Percentiles rank a stretch among this genome's conserved stretches.
phyloP scores from a whole-genome alignment of 1,284 basidiomycete species.

The Sporisorium reilianum region DNA sequence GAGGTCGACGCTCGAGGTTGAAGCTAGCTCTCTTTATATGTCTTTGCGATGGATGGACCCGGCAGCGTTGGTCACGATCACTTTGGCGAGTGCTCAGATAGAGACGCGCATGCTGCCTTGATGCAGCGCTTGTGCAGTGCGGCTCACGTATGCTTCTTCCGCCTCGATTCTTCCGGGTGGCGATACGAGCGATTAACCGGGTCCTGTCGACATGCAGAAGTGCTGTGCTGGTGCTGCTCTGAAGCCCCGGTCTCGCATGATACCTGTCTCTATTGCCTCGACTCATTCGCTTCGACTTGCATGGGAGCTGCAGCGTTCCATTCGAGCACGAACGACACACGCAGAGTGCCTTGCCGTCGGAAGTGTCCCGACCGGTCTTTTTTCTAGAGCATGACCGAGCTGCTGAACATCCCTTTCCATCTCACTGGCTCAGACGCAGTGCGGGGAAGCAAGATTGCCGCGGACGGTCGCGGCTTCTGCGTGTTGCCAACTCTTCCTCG shows the following conservation, averaged over 20 bases:
- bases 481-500: background rate
- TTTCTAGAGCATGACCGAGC: background rate
- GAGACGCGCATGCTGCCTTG: slow-evolving; percentile 1
- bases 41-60: background rate
- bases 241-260: background rate
- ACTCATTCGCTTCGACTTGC: background rate
- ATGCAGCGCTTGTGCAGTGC: background rate
- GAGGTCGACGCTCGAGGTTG: background rate
- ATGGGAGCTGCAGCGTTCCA: background rate
- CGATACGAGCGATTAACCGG: background rate
- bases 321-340: background rate
- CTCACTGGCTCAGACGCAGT: background rate
- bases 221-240: too few relatives aligned
- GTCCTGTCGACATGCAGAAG: background rate
- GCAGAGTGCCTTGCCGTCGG: slow-evolving; percentile 11
- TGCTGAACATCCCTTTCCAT: background rate
- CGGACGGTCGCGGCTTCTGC: slow-evolving; percentile 1
- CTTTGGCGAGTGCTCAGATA: background rate
- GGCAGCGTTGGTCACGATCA: slow-evolving; percentile 1
- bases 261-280: background rate
- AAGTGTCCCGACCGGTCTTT: slow-evolving; percentile 4
- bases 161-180: slow-evolving; percentile 1
- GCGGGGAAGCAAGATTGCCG: slow-evolving; percentile 13
- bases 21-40: background rate
- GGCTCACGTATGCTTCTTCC: background rate